A percentile compares a stretch with the other conserved stretches of the same genome.
These are phyloP conservation scores for Scleromitrula shiraiana DNA, from an alignment of 2,329 filamentous ascomycete species.

Conservation along the genomic window DNA sequence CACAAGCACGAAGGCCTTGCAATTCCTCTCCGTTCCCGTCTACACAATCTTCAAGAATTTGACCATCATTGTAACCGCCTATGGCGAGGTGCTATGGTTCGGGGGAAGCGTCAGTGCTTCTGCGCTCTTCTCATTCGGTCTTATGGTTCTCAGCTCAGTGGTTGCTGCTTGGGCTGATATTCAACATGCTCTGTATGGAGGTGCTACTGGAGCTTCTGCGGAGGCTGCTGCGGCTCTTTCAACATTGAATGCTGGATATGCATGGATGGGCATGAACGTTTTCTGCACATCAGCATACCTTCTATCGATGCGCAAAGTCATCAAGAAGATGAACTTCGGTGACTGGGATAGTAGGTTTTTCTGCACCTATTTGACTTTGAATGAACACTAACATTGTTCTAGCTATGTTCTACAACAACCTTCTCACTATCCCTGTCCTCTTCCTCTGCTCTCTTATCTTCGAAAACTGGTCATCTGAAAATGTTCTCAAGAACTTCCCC, in stretches of 20 bases:
- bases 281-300: slow-evolving; percentile 88
- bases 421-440: slow-evolving; percentile 90
- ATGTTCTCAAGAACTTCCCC: slow-evolving; percentile 85
- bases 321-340: slow-evolving; percentile 99
- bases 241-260: slow-evolving; percentile 87
- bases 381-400: slow-evolving; percentile 27
- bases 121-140: slow-evolving; percentile 83
- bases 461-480: slow-evolving; percentile 87
- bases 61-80: slow-evolving; percentile 97
- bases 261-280: slow-evolving; percentile 98
- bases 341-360: slow-evolving; percentile 87
- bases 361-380: neutral
- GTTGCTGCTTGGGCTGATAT: slow-evolving; percentile 98
- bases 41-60: slow-evolving; percentile 99
- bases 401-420: slow-evolving; percentile 99
- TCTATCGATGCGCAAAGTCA: slow-evolving; percentile 92
- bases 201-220: slow-evolving; percentile 25
- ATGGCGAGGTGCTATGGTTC: slow-evolving; percentile 97
- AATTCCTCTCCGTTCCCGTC: slow-evolving; percentile 93
- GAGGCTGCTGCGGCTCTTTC: slow-evolving; percentile 71
- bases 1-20: slow-evolving; percentile 89
- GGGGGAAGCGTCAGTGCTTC: slow-evolving; percentile 84
- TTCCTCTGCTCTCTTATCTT: slow-evolving; percentile 70
- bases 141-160: slow-evolving; percentile 93
- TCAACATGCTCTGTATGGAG: slow-evolving; percentile 63